Percentiles rank a stretch among this genome's conserved stretches.
Conservation (phyloP, 2,329 filamentous ascomycete genomes). For the Cordyceps cicadae region DNA sequence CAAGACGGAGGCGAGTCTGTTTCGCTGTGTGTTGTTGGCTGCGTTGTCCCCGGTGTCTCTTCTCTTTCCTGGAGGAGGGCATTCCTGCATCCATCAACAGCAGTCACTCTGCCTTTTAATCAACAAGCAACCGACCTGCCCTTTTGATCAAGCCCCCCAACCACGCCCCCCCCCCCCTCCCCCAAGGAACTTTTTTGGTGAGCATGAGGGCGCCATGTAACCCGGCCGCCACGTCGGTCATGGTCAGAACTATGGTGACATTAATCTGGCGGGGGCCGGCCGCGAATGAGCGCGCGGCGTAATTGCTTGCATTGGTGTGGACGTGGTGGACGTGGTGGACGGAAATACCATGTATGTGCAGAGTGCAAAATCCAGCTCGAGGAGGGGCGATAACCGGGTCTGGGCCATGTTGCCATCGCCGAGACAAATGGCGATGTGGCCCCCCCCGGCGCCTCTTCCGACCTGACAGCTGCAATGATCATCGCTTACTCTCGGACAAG, state of each 20-base stretch:
- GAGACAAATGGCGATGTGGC: background rate
- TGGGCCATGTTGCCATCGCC: conserved; percentile 4
- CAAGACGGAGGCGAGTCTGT: no score
- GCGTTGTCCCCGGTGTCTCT: no score
- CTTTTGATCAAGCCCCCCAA: background rate
- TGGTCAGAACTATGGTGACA: background rate
- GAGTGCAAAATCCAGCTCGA: background rate
- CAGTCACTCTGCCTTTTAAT: background rate
- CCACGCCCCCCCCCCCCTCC: background rate
- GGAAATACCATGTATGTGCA: background rate
- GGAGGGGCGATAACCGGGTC: conserved; percentile 2
- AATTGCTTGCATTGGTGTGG: background rate
- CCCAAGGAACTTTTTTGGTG: background rate
- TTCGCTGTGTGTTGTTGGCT: no score
- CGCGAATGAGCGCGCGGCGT: background rate
- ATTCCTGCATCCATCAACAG: background rate
- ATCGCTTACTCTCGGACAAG: background rate
- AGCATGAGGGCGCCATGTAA: background rate
- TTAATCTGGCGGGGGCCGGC: background rate
- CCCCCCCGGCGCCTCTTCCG: no score
- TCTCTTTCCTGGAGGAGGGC: no score
- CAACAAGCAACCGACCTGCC: background rate
- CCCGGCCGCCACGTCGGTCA: background rate
- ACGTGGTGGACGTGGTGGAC: background rate
- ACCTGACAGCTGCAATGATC: background rate